Percentiles rank a stretch among this genome's conserved stretches.
Evolutionary conservation across 345 rosid genomes (phyloP).

Genomic region (Syzygium grande): DNA sequence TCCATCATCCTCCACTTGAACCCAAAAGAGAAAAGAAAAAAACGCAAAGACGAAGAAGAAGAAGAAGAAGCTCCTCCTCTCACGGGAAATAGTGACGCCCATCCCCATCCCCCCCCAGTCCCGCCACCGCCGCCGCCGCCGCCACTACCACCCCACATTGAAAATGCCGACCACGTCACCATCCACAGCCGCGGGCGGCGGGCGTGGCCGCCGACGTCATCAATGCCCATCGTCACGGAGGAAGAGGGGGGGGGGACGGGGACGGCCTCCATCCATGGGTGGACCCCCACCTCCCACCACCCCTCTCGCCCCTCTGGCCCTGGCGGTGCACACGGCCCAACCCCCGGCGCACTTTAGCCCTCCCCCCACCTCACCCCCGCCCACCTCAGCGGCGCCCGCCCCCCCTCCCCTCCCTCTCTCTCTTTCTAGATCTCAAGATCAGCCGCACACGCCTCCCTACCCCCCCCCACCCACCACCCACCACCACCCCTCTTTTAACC

Average conservation of each 20-base stretch:
- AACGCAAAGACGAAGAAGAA: background rate
- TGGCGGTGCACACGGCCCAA: slow-evolving; percentile 9
- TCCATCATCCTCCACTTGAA: background rate
- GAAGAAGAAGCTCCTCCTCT: background rate
- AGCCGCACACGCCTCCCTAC: slow-evolving; percentile 44
- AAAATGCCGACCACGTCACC: background rate
- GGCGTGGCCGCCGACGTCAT: background rate
- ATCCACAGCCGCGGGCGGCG: background rate
- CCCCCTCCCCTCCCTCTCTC: background rate
- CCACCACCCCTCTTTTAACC: background rate
- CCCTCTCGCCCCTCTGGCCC: background rate
- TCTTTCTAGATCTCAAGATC: slow-evolving; percentile 32
- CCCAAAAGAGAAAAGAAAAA: no score
- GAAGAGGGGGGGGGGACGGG: background rate
- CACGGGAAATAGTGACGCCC: background rate
- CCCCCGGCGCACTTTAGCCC: slow-evolving; percentile 46
- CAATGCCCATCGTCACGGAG: background rate
- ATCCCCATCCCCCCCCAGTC: background rate
- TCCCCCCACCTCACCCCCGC: background rate
- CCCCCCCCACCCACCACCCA: slow-evolving; percentile 4
- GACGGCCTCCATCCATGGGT: background rate
- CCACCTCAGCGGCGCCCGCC: slow-evolving; percentile 7
- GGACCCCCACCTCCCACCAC: background rate
- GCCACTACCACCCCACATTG: background rate
- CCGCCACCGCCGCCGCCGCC: background rate